phyloP scores from a whole-genome alignment of 169 alveolate genomes.

The Besnoitia besnoiti region DNA sequence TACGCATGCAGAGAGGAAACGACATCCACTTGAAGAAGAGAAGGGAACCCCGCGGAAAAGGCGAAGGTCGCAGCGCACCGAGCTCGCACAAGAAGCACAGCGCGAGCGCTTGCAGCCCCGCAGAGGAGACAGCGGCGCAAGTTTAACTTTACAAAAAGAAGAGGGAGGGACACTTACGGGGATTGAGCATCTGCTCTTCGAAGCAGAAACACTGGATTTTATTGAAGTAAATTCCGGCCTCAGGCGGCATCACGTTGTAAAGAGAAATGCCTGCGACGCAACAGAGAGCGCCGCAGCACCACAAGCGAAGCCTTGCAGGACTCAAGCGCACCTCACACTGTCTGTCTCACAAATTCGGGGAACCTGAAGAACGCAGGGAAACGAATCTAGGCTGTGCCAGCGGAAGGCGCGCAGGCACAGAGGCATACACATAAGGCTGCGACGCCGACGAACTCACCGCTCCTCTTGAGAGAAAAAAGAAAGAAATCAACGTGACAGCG shows the following conservation, averaged over 20 bases:
- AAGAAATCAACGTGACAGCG: not conserved
- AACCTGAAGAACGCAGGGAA: not conserved
- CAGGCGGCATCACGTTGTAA: slow-evolving; percentile 92
- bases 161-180: slow-evolving; percentile 73
- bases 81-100: not conserved
- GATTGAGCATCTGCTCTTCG: slow-evolving; percentile 93
- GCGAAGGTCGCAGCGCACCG: not conserved
- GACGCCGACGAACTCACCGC: too few relatives aligned
- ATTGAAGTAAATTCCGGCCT: slow-evolving; percentile 93
- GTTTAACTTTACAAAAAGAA: not conserved
- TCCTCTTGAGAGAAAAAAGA: not conserved
- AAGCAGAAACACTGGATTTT: slow-evolving; percentile 96
- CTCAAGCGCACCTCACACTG: too few relatives aligned
- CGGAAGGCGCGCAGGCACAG: not conserved
- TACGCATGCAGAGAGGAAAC: too few relatives aligned
- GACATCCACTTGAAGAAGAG: not conserved
- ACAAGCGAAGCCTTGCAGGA: too few relatives aligned
- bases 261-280: slow-evolving; percentile 85
- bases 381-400: not conserved
- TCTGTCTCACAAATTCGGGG: too few relatives aligned
- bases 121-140: not conserved
- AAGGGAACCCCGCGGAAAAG: not conserved
- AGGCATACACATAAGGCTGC: not conserved
- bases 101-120: too few relatives aligned
- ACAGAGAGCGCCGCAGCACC: not conserved